phyloP scores from a whole-genome alignment of 805 yeast genomes.

The Naumovozyma dairenensis region DNA sequence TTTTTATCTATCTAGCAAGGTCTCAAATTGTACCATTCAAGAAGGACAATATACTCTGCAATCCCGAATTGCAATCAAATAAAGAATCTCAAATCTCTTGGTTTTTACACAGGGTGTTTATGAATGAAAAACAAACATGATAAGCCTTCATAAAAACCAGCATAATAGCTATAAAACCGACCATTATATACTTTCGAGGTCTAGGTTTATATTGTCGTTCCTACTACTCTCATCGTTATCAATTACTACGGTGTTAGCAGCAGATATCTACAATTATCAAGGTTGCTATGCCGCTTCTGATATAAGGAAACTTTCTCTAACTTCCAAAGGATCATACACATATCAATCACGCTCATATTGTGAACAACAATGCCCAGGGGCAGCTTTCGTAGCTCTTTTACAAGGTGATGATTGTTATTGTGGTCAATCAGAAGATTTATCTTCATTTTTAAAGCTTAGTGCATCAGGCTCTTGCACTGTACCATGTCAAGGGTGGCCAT shows the following conservation, averaged over 20 bases:
- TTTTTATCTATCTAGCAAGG: no score
- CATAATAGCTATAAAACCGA: no score
- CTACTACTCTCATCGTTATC: background rate
- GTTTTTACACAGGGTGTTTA: no score
- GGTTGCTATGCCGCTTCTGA: constrained; percentile 31
- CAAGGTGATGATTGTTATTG: constrained; percentile 57
- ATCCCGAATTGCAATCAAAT: no score
- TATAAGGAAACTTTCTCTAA: constrained; percentile 18
- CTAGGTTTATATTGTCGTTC: background rate
- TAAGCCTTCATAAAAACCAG: no score
- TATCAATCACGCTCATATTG: constrained; percentile 58
- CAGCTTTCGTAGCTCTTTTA: constrained; percentile 40
- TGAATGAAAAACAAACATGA: no score
- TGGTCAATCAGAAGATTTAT: constrained; percentile 45
- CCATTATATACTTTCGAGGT: no score
- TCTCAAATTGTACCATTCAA: no score
- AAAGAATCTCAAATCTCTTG: no score
- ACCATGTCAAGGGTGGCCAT: constrained; percentile 53
- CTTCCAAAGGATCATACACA: constrained; percentile 37
- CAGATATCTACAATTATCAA: constrained; percentile 14
- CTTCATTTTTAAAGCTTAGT: constrained; percentile 22
- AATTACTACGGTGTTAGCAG: background rate
- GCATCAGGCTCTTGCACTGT: constrained; percentile 35
- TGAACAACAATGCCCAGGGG: constrained; percentile 40
- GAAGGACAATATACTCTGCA: no score